These are phyloP conservation scores for Clonostachys chloroleuca DNA, from an alignment of 2,329 filamentous ascomycete genomes.

Conservation along the genomic window DNA sequence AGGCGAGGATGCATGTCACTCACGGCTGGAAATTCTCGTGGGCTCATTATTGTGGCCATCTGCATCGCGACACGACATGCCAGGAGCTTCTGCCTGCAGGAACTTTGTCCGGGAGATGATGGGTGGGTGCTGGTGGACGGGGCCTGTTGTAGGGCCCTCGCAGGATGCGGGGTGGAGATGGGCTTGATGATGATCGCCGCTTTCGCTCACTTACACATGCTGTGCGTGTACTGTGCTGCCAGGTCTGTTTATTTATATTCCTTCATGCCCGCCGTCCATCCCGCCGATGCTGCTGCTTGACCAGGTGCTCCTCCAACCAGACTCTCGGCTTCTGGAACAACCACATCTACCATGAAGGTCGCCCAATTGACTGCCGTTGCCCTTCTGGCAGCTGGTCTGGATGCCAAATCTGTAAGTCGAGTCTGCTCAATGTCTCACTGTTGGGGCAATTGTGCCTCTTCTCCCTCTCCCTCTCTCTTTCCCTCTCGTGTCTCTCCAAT, in stretches of 20 bases:
- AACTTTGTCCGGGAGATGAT: too few relatives aligned
- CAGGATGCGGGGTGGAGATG: neutral
- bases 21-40: too few relatives aligned
- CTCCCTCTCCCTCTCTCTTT: too few relatives aligned
- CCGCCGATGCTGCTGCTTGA: neutral
- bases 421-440: too few relatives aligned
- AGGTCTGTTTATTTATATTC: neutral
- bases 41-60: too few relatives aligned
- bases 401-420: constrained; percentile 7
- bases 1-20: too few relatives aligned
- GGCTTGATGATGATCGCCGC: neutral
- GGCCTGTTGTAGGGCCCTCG: too few relatives aligned
- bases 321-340: neutral
- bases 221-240: neutral
- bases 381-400: constrained; percentile 18
- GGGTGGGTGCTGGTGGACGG: too few relatives aligned
- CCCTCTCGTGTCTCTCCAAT: too few relatives aligned
- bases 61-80: too few relatives aligned
- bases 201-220: neutral
- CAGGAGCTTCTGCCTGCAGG: too few relatives aligned
- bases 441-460: too few relatives aligned
- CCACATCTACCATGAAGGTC: constrained; percentile 22
- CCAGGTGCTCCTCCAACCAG: constrained; percentile 2
- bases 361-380: constrained; percentile 20
- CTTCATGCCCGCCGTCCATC: neutral